Evolutionary conservation across 148 eudicot species (phyloP).

Genomic region (Pouteria glomerata): DNA sequence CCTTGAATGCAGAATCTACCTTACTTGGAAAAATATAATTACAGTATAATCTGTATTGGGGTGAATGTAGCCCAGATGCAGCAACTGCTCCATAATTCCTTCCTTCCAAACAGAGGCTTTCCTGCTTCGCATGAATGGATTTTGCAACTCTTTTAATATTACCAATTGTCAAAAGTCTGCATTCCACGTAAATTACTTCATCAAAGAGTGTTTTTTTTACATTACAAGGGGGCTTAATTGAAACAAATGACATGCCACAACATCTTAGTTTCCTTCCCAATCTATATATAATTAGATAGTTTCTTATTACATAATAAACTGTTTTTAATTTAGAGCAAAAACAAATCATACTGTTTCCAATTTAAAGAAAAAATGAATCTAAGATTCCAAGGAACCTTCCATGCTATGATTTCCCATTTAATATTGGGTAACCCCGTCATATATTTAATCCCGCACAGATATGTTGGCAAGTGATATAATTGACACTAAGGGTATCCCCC

Average conservation of each 20-base stretch:
- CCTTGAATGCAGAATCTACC: slow-evolving; percentile 19
- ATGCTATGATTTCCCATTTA: neutral
- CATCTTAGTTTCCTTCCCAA: neutral
- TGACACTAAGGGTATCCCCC: too few species aligned
- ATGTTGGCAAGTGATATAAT: neutral
- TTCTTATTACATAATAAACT: too few species aligned
- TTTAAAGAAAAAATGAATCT: too few species aligned
- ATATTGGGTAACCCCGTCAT: neutral
- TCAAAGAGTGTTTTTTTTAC: neutral
- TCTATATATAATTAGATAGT: too few species aligned
- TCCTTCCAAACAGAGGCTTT: slow-evolving; percentile 28
- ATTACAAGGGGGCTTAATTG: neutral
- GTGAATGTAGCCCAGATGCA: slow-evolving; percentile 24
- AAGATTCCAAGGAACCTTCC: neutral
- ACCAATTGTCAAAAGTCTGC: slow-evolving; percentile 59
- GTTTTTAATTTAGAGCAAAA: neutral
- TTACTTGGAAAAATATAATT: slow-evolving; percentile 26
- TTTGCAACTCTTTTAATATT: slow-evolving; percentile 41
- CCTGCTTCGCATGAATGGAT: slow-evolving; percentile 23
- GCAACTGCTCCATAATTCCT: slow-evolving; percentile 25
- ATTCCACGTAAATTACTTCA: slow-evolving; percentile 14
- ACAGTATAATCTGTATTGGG: slow-evolving; percentile 36
- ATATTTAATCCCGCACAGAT: slow-evolving; percentile 1
- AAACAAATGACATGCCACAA: neutral
- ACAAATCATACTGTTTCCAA: neutral